Base-by-base conservation (phyloP, 768 basidiomycete genomes). In the Trametopsis cervina region DNA sequence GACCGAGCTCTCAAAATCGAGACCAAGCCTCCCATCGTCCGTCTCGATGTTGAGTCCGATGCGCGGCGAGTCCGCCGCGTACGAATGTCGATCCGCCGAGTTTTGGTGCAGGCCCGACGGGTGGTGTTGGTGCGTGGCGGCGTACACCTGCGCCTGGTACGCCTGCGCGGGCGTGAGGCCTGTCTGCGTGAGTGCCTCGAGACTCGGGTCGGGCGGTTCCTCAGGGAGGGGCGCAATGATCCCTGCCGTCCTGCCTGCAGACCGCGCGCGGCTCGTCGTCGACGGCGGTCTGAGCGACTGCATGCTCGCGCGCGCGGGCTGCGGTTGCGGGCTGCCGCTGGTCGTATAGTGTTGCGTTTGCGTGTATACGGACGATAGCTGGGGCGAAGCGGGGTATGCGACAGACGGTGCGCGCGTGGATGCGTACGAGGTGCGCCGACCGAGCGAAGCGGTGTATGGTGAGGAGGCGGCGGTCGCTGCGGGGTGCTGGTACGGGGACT, bases 131-230 rank as follows among this genome's bases (percentile, higher is more conserved):
- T 56, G 59, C 40, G 65, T 57, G 36, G 73, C 67, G 49, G 65
- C 66, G 57, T 80, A 81, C 40, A 87, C 74, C 62, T 89, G 85
- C 6, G 81, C 79, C 59, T 88, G 89, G 67, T 89, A 89, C 27
- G 84, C 81, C 62, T 90, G 88, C 9, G 85, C 83, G 38, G 85
- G 80, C 3, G 85, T 85, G 44, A 88, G 74, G 2, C 79, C 81
- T 27, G 74, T 67, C 46, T 68, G 70, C 15, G 71, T 66, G 35
- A 69, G 56, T 20, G 64, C 63, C 51, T 80, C 77, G 52, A 69
- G 69, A 39, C 58, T 59, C 6, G 69, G 60, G 62, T 77, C 76
- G 57, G 73, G 69, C 38, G 72, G 70, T 54, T 78, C 76, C 52
- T 75, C 73, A 47, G 71, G 74, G 46, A 61, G 69, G 3, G 73